Conservation (phyloP, 345 rosid species). For the Linum trigynum region DNA sequence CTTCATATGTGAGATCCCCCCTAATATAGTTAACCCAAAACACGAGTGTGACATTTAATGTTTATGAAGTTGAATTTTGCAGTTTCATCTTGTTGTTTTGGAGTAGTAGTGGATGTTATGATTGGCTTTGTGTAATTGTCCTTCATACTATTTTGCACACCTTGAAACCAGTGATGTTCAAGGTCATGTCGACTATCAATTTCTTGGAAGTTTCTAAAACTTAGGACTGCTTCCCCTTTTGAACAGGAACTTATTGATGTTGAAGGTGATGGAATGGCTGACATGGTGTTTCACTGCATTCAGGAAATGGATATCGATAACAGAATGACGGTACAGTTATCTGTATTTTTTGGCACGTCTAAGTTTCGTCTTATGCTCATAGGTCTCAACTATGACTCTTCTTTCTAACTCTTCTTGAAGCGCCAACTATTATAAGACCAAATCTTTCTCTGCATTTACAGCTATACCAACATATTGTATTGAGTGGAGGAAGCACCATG, state of each 20-base stretch:
- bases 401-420: not conserved
- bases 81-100: too few species aligned
- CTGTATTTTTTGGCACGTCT: not conserved
- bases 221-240: slow-evolving; percentile 6
- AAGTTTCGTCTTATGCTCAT: not conserved
- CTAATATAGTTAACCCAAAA: not conserved
- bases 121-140: too few species aligned
- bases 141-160: not conserved
- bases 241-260: slow-evolving; percentile 88
- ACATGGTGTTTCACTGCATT: slow-evolving; percentile 98
- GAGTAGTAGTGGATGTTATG: too few species aligned
- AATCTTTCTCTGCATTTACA: slow-evolving; percentile 19
- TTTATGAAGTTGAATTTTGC: too few species aligned
- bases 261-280: slow-evolving; percentile 99
- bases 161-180: not conserved
- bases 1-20: not conserved
- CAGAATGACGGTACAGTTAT: slow-evolving; percentile 67
- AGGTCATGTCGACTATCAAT: slow-evolving; percentile 7
- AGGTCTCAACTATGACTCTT: not conserved
- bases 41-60: not conserved
- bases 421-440: not conserved
- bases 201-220: slow-evolving; percentile 2
- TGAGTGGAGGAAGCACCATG: slow-evolving; percentile 99
- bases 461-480: slow-evolving; percentile 95
- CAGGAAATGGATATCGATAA: slow-evolving; percentile 99